Base-by-base conservation (phyloP, 2,329 filamentous ascomycete genomes). In the Pleoardoris graminearum region DNA sequence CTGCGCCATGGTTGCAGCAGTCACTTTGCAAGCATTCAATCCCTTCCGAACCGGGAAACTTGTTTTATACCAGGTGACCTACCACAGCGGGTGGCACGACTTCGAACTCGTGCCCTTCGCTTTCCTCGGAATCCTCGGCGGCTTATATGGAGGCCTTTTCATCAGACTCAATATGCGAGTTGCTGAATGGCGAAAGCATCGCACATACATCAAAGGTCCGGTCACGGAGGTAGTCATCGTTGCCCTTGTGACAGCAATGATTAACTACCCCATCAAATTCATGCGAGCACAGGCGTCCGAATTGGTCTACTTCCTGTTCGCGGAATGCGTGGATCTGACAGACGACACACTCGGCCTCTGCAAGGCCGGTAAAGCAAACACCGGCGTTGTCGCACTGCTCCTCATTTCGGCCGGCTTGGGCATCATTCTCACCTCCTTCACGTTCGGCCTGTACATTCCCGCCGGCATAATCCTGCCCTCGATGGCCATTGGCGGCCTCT, bases 1-100 rank as follows among this genome's bases (percentile, higher is more conserved):
- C 35, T 97, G 94, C 66, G 94, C 94, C 70, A 97, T 97, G 92
- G 90, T 96, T n/a, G 94, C 92, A 14, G 93, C 94, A 16, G 90
- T 97, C 32, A 91, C 91, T 12, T 80, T 99, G 4, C 93, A 97
- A 73, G 90, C 90, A 4, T 84, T 96, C 56, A 94, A 99, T 70
- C 94, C 94, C 4, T 97, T 97, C 71, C 85, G 94, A 48, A 96
- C 92, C 1, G 94, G 93, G 48, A 95, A 99, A 73, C 87, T 97
- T 48, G 94, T 97, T 39, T 79, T 97, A 49, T 99, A 96, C 70
- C 92, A 99, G 74, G 92, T 97, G 66, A 93, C 90, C 30, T 97
- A 97, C 73, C 92, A 87, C 61, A 87, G 86, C 23, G 87, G 87
- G 42, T 99, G 93, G 93, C 91, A 97, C 72, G 89, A 88, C 33